Conservation (phyloP, 2,329 filamentous ascomycete species). For the Penicillium brevicompactum region DNA sequence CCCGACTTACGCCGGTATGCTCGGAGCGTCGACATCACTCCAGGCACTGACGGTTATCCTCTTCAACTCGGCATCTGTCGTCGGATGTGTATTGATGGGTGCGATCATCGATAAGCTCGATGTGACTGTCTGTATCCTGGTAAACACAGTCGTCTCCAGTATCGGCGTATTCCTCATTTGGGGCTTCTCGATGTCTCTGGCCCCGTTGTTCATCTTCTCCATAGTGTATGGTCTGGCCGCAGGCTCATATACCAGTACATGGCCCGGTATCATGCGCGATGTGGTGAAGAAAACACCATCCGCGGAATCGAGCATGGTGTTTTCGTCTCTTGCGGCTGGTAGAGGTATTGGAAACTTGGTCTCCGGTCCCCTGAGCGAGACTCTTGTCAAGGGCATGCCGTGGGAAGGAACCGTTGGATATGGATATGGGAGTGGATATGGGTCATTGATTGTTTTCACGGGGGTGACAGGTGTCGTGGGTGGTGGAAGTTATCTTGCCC, state of each 20-base stretch:
- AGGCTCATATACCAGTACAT: constrained; percentile 46
- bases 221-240: constrained; percentile 52
- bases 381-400: constrained; percentile 26
- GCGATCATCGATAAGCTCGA: constrained; percentile 46
- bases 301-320: constrained; percentile 52
- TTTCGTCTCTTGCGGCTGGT: constrained; percentile 52
- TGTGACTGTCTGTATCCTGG: constrained; percentile 41
- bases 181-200: constrained; percentile 49
- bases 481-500: constrained; percentile 8
- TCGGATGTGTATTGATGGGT: constrained; percentile 38
- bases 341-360: constrained; percentile 55
- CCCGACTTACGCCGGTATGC: constrained; percentile 38
- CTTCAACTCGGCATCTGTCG: constrained; percentile 34
- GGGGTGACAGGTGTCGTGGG: constrained; percentile 24
- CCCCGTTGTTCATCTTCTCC: constrained; percentile 44
- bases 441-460: constrained; percentile 33
- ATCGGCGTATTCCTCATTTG: constrained; percentile 50
- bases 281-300: constrained; percentile 38
- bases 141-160: constrained; percentile 45
- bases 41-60: constrained; percentile 33
- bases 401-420: constrained; percentile 22
- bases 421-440: constrained; percentile 32
- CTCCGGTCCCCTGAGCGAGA: constrained; percentile 54
- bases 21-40: constrained; percentile 26
- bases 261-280: constrained; percentile 49